phyloP scores from a whole-genome alignment of 768 basidiomycete genomes.

The Myochromella boudieri region DNA sequence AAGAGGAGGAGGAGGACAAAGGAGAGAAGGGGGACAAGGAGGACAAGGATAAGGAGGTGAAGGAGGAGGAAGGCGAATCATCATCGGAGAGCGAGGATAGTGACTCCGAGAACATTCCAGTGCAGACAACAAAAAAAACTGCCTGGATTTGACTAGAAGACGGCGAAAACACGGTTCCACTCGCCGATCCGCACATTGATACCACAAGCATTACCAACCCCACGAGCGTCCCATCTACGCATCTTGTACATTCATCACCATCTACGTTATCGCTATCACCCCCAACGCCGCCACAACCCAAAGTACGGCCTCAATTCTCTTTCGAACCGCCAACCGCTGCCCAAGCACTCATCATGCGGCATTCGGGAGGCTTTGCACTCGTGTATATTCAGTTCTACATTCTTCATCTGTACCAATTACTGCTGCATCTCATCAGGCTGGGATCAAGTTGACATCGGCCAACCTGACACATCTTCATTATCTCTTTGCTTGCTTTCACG shows the following conservation, averaged over 20 bases:
- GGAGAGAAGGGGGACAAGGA: too few species aligned
- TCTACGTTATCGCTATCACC: constrained; percentile 4
- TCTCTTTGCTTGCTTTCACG: constrained; percentile 8
- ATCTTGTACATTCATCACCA: constrained; percentile 12
- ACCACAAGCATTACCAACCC: constrained; percentile 17
- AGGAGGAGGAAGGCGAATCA: too few species aligned
- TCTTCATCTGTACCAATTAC: constrained; percentile 23
- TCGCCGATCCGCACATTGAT: constrained; percentile 5
- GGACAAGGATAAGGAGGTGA: too few species aligned
- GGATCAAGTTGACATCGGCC: constrained; percentile 6
- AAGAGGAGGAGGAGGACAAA: constrained; percentile 25
- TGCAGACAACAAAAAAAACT: constrained; percentile 22
- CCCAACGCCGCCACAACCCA: constrained; percentile 1
- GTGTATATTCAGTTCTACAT: constrained; percentile 22
- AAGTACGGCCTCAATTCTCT: constrained; percentile 14
- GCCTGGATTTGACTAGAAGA: constrained; percentile 22
- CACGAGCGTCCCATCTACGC: constrained; percentile 3
- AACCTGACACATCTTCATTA: constrained; percentile 5
- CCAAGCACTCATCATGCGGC: constrained; percentile 16
- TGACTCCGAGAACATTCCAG: constrained; percentile 39
- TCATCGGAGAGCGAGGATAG: constrained; percentile 38
- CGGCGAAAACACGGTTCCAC: constrained; percentile 2
- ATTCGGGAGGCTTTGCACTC: constrained; percentile 19
- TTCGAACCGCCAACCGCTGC: constrained; percentile 15
- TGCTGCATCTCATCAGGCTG: constrained; percentile 22